These are phyloP conservation scores for Ehretia macrophylla DNA, from an alignment of 257 asterid species.

Conservation along the genomic window DNA sequence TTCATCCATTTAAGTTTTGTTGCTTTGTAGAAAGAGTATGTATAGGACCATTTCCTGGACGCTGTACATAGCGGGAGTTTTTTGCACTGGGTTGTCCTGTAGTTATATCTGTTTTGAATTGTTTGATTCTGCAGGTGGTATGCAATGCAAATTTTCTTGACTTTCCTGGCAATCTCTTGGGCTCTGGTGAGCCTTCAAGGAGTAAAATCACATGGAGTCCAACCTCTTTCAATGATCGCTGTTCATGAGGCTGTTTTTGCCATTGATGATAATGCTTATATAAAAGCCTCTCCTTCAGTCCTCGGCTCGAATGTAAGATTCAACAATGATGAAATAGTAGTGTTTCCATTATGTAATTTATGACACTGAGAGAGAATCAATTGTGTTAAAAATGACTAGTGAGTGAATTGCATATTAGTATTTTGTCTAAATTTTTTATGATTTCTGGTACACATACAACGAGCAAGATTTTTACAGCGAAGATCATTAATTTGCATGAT, in stretches of 20 bases:
- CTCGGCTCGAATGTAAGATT: slow-evolving; percentile 67
- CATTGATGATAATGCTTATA: slow-evolving; percentile 46
- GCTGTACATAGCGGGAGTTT: too few relatives aligned
- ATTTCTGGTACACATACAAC: background rate
- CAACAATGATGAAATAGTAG: background rate
- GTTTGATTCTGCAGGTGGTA: background rate
- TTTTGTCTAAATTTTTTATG: slow-evolving; percentile 2
- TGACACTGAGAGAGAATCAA: background rate
- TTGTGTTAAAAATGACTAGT: background rate
- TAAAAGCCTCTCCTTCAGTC: slow-evolving; percentile 69
- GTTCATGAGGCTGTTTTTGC: slow-evolving; percentile 58
- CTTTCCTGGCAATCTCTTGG: slow-evolving; percentile 44
- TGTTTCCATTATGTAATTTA: too few relatives aligned
- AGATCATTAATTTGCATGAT: background rate
- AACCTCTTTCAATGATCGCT: slow-evolving; percentile 61
- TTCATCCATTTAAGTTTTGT: too few relatives aligned
- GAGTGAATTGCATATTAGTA: background rate
- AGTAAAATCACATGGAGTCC: slow-evolving; percentile 64
- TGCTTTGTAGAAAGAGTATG: too few relatives aligned
- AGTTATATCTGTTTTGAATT: too few relatives aligned
- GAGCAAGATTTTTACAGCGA: background rate
- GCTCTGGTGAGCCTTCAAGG: slow-evolving; percentile 34
- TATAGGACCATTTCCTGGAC: too few relatives aligned
- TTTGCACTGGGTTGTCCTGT: too few relatives aligned
- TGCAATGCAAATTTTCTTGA: slow-evolving; percentile 31